Base-by-base conservation (phyloP, 2,329 filamentous ascomycete species). In the Penicillium decumbens region DNA sequence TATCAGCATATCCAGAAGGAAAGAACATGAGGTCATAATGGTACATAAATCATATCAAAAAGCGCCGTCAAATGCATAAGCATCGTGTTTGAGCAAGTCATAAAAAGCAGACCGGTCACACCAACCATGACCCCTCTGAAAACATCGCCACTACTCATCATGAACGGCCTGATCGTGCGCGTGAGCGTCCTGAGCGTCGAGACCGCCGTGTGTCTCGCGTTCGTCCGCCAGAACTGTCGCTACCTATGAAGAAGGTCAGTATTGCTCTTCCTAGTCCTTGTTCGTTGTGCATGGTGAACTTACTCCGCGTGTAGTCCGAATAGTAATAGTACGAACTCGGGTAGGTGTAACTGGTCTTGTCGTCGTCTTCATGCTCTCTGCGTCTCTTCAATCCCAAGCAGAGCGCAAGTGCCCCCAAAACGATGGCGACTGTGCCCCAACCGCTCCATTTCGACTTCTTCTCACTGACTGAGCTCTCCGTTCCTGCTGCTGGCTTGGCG, bases 301-400 rank as follows among this genome's bases (percentile, higher is more conserved):
- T 63, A 73, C 71, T 75, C 55, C 70, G 73, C 33, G 71, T 73
- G 49, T 67, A 70, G 44, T 69, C 65, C 24, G 66, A 70, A 57
- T 72, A 74, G 50, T 69, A 72, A 55, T 72, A 72, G 55, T 72
- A 72, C 13, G 65, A 67, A 53, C 67, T 74, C 30, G 65, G 68
- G 58, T 66, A 68, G 20, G 65, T 67, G 42, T 65, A 68, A 43
- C 63, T 60, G 56, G 65, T 72, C 62, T 73, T 75, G 43, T 68
- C 65, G 28, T 72, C 68, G 29, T 72, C 68, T 13, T 69, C 64
- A 23, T 68, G 57, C 27, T 70, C 60, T 44, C 58, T 66, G 50
- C 64, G 67, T 54, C 73, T 68, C 64, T 69, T 74, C 59, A 77
- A 49, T 6, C 75, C 75, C 38, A 77, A 59, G 39, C 73, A 70